Percentiles rank a stretch among this genome's conserved stretches.
These are phyloP conservation scores for Aspergillus mulundensis DNA, from an alignment of 495 filamentous ascomycete genomes.

Conservation along the genomic window DNA sequence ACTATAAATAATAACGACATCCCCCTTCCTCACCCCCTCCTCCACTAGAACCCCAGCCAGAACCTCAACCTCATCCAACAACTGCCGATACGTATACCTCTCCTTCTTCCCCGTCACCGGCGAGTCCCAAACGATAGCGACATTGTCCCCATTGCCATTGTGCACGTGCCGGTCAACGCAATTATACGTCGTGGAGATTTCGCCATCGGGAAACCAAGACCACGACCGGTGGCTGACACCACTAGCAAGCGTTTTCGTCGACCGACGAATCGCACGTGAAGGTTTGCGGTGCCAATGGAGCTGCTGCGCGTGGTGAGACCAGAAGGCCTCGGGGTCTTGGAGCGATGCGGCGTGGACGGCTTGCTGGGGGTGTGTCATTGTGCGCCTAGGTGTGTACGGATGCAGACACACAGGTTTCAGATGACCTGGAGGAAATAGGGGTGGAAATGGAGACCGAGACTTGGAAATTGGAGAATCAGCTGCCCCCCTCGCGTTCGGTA, in stretches of 20 bases:
- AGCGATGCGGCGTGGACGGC: constrained; percentile 38
- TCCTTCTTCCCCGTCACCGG: constrained; percentile 75
- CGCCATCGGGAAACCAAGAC: constrained; percentile 86
- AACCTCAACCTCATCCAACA: constrained; percentile 78
- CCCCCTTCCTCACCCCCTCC: constrained; percentile 78
- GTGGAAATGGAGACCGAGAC: neutral
- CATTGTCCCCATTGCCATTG: constrained; percentile 63
- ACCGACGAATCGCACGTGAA: constrained; percentile 27
- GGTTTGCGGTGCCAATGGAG: constrained; percentile 79
- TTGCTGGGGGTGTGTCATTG: constrained; percentile 27
- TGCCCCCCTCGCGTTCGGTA: neutral
- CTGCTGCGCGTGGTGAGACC: constrained; percentile 67
- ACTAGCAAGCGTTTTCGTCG: constrained; percentile 46
- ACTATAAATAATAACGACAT: constrained; percentile 95
- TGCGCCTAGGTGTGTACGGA: neutral
- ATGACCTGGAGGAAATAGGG: neutral
- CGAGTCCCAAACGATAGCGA: constrained; percentile 83
- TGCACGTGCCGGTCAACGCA: constrained; percentile 85
- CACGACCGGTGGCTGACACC: constrained; percentile 56
- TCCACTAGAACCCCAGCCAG: constrained; percentile 79
- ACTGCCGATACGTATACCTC: constrained; percentile 65
- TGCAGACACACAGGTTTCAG: neutral
- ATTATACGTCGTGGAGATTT: constrained; percentile 88
- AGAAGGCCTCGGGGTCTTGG: constrained; percentile 63
- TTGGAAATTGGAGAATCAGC: neutral